phyloP scores from a whole-genome alignment of 1,284 basidiomycete species.

The Microbotryum lychnidis-dioicae region DNA sequence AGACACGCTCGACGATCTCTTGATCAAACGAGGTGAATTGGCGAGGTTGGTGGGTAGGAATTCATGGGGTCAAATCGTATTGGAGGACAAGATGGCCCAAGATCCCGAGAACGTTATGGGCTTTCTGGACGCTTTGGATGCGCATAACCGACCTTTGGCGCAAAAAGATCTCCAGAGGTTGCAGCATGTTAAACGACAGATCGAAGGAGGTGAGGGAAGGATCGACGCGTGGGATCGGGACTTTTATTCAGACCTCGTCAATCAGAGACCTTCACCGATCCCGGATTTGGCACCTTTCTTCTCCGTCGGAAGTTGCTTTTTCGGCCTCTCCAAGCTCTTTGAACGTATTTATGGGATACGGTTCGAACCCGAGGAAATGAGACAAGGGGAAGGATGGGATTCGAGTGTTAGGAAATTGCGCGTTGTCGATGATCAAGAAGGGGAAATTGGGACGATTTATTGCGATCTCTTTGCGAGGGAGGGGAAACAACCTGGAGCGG shows the following conservation, averaged over 20 bases:
- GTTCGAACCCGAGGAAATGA: slow-evolving; percentile 54
- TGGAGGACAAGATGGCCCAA: slow-evolving; percentile 91
- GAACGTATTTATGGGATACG: slow-evolving; percentile 77
- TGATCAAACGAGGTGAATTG: slow-evolving; percentile 65
- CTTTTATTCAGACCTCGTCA: slow-evolving; percentile 50
- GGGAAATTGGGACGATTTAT: slow-evolving; percentile 87
- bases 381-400: slow-evolving; percentile 89
- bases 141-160: slow-evolving; percentile 67
- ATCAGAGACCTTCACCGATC: slow-evolving; percentile 17
- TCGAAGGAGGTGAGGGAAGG: slow-evolving; percentile 21
- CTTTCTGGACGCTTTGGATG: slow-evolving; percentile 69
- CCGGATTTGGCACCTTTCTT: slow-evolving; percentile 55
- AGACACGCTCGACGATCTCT: slow-evolving; percentile 62
- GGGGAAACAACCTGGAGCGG: slow-evolving; percentile 83
- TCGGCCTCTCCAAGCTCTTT: slow-evolving; percentile 77
- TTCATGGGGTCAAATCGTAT: slow-evolving; percentile 72
- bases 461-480: slow-evolving; percentile 78
- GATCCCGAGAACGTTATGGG: slow-evolving; percentile 75
- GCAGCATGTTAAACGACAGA: slow-evolving; percentile 66
- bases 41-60: slow-evolving; percentile 70
- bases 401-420: slow-evolving; percentile 73
- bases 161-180: slow-evolving; percentile 61
- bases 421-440: slow-evolving; percentile 78
- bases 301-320: slow-evolving; percentile 77
- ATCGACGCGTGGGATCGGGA: slow-evolving; percentile 91